phyloP scores from a whole-genome alignment of 805 yeast species.

The Teunomyces tritomae region DNA sequence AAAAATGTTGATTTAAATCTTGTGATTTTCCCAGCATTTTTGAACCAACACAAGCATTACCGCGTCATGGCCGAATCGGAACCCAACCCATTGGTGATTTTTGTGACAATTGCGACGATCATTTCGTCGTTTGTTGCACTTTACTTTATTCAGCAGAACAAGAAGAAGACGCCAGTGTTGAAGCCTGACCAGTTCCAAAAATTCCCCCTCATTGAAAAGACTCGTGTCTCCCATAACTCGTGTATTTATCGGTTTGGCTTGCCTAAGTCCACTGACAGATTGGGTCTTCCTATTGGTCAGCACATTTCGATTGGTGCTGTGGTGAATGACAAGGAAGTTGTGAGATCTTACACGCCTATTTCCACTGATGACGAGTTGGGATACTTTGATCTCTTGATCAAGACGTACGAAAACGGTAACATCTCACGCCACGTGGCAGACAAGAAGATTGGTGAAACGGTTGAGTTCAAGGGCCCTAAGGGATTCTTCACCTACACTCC shows the following conservation, averaged over 20 bases:
- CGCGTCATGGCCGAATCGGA: constrained; percentile 27
- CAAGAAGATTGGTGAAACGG: constrained; percentile 73
- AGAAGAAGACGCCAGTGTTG: constrained; percentile 51
- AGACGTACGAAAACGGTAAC: constrained; percentile 82
- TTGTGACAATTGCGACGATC: constrained; percentile 39
- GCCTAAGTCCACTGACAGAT: constrained; percentile 67
- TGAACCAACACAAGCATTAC: background rate
- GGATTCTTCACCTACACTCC: constrained; percentile 83
- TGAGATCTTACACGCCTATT: constrained; percentile 88
- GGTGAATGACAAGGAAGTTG: constrained; percentile 75
- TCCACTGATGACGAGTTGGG: constrained; percentile 79
- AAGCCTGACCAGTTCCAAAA: constrained; percentile 65
- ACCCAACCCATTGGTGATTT: constrained; percentile 39
- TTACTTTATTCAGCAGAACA: constrained; percentile 33
- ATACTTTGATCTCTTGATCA: constrained; percentile 79
- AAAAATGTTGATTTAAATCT: background rate
- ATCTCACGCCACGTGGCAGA: constrained; percentile 72
- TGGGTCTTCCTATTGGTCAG: constrained; percentile 93
- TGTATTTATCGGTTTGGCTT: constrained; percentile 81
- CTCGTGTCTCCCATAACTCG: constrained; percentile 73
- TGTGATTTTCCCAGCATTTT: background rate
- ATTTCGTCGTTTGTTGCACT: constrained; percentile 31
- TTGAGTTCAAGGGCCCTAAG: constrained; percentile 85
- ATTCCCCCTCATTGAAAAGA: constrained; percentile 78
- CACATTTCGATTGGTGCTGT: constrained; percentile 79